phyloP scores from a whole-genome alignment of 1,284 basidiomycete species.

The Rhodotorula sp. region DNA sequence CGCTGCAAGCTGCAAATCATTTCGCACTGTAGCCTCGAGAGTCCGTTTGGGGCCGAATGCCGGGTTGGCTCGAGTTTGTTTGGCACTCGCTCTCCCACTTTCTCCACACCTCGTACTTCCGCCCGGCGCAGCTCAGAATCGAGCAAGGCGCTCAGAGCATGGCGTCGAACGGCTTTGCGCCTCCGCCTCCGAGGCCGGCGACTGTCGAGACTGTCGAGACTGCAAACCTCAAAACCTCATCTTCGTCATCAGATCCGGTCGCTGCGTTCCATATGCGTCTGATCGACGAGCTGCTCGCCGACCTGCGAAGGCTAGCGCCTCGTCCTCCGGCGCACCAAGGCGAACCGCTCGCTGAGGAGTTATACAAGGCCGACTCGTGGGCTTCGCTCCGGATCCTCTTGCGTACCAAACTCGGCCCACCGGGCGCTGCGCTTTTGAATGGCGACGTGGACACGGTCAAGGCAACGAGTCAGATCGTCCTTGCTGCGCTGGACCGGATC shows the following conservation, averaged over 20 bases:
- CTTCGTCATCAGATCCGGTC: not conserved
- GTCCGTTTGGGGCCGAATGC: no score
- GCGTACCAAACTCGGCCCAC: not conserved
- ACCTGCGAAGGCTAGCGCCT: not conserved
- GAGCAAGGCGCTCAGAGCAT: not conserved
- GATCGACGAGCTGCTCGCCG: not conserved
- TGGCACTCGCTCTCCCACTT: no score
- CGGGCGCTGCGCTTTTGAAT: not conserved
- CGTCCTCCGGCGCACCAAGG: not conserved
- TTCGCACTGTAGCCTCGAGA: no score
- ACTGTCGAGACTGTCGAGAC: not conserved
- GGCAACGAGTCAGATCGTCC: not conserved
- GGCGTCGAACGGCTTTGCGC: constrained; percentile 2
- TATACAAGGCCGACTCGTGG: not conserved
- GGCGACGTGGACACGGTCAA: not conserved
- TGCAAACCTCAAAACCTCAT: not conserved
- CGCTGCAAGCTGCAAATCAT: not conserved
- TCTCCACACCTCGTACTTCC: no score
- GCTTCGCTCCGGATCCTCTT: not conserved
- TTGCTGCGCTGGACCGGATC: not conserved
- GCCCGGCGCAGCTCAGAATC: no score
- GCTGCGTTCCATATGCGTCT: not conserved
- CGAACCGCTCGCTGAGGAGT: not conserved
- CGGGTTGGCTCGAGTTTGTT: no score
- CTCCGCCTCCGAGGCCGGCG: not conserved